Conservation (phyloP, 371 early-diverging fungal genomes). For the Mortierella sp. region DNA sequence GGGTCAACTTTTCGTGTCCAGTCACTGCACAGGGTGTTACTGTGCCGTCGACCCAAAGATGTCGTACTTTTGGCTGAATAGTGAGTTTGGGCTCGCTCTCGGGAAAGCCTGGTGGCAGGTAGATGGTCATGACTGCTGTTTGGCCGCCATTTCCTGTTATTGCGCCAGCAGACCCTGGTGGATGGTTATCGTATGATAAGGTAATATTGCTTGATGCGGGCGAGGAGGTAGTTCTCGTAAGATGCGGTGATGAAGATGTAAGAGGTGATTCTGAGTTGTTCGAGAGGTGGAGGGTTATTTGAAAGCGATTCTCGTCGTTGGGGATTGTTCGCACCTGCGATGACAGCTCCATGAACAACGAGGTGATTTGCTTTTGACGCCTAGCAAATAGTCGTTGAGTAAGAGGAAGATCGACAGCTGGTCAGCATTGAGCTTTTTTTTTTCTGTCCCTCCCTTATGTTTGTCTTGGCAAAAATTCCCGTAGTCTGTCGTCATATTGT, state of each 20-base stretch:
- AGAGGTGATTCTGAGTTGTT: conserved; percentile 24
- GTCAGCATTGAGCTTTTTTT: no score
- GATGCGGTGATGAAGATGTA: conserved; percentile 23
- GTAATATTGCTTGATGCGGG: conserved; percentile 7
- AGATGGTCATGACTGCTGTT: conserved; percentile 32
- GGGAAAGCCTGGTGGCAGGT: conserved; percentile 62
- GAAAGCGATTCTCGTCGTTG: conserved; percentile 43
- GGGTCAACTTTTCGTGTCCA: conserved; percentile 54
- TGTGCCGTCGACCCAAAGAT: conserved; percentile 64
- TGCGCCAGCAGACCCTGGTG: not conserved
- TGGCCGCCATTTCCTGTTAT: conserved; percentile 2
- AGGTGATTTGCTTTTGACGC: conserved; percentile 44
- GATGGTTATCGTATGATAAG: conserved; percentile 4
- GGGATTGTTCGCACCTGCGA: conserved; percentile 18
- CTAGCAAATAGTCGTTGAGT: conserved; percentile 6
- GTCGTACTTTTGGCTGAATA: conserved; percentile 64
- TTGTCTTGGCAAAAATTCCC: no score
- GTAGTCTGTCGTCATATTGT: no score
- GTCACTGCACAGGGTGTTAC: conserved; percentile 58
- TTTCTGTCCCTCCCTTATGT: no score
- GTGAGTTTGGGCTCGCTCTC: conserved; percentile 70
- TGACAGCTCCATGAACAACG: conserved; percentile 31
- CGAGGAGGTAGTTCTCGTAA: conserved; percentile 20
- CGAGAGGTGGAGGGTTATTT: conserved; percentile 28
- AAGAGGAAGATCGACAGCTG: not conserved